Evolutionary conservation across 805 yeast species (phyloP), one percentile per base, ranked within the genome.

Genomic region (Saccharomycopsis schoenii): DNA sequence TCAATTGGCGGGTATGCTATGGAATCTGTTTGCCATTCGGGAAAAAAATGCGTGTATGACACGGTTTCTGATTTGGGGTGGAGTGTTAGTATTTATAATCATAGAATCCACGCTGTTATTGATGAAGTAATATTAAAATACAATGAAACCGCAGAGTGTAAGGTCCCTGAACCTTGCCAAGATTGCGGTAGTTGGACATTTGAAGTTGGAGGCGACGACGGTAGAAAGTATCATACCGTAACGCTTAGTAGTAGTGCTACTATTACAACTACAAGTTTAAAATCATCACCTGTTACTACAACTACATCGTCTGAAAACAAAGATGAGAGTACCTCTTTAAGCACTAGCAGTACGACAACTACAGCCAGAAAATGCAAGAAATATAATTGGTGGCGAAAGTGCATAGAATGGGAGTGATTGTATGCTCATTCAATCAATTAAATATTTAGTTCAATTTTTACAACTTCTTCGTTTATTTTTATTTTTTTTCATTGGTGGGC

Each of bases 21-120:
- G 97, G 99, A 94, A 69, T 86, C 97, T 0, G 86, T 85, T 55
- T 94, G 99, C 70, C 99, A 94, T 71, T 81, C 96, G 0, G 99
- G 98, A 0, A 80, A 80, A 70, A 83, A 83, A 59, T 94, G 98
- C 71, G 79, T 86, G 36, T 94, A 93, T 73, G 98, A 94, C 68
- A 92, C 87, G 11, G 97, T 92, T 12, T 79, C 80, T 2, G 98
- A 94, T 67, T 75, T 80, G 65, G 97, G 97, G 1, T 93, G 97
- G 97, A 86, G 83, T 68, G 92, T 92, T 15, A 90, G 86, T 67
- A 74, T 94, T 72, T 77, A 88, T 64, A 90, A 93, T 72, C 99
- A 94, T 72, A 78, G 97, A 54, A 89, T 94, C 59, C 94, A 88
- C 67, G 87, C 91, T 0, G 96, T 94, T 2, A 89, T 94, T 58